Conservation (phyloP, 192 early-diverging fungal genomes). For the Pilobolus umbonatus region DNA sequence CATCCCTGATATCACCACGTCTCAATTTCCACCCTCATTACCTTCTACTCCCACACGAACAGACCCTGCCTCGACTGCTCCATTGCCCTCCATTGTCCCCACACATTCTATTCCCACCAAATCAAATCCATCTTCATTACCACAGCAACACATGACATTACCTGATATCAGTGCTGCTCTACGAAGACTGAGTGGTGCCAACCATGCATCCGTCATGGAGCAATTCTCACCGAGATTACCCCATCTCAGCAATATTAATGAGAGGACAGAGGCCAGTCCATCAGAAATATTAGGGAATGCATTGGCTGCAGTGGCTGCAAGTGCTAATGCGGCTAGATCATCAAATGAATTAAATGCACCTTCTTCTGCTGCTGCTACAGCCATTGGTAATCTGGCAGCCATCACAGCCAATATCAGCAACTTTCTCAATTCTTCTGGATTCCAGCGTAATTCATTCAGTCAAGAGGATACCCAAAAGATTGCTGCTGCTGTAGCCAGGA, state of each 20-base stretch:
- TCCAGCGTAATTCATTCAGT: neutral
- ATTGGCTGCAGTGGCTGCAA: constrained; percentile 17
- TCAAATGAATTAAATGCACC: no score
- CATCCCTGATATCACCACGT: neutral
- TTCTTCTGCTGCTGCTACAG: constrained; percentile 5
- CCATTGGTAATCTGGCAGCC: constrained; percentile 21
- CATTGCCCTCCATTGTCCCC: neutral
- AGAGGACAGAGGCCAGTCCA: neutral
- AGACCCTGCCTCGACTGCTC: neutral
- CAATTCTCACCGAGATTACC: neutral
- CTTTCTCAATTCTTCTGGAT: neutral
- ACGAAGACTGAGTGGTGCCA: constrained; percentile 1
- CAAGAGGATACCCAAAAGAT: constrained; percentile 6
- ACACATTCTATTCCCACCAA: neutral
- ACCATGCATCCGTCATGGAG: neutral
- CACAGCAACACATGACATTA: constrained; percentile 4
- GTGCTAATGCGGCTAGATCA: neutral
- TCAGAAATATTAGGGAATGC: constrained; percentile 25
- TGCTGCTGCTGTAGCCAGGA: constrained; percentile 1
- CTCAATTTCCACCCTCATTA: neutral
- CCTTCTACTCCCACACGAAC: neutral
- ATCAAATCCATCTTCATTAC: no score
- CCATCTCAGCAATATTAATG: neutral
- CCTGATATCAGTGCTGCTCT: constrained; percentile 19
- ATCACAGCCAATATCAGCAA: constrained; percentile 23